Base-by-base conservation (phyloP, 2,329 filamentous ascomycete species). In the Thelonectria olida region DNA sequence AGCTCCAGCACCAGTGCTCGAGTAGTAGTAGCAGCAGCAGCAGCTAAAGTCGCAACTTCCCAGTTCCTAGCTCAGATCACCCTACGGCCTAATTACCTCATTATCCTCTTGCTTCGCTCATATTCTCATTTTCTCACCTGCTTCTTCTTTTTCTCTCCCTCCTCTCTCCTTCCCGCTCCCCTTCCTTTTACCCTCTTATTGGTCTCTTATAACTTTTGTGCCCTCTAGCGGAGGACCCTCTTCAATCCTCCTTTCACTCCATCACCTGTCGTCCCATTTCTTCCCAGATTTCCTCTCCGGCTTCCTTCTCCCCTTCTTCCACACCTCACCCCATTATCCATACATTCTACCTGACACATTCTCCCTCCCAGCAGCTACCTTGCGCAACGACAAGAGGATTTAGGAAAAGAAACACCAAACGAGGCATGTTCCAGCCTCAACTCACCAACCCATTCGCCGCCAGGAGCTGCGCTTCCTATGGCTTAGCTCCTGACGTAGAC, bases 401-500 rank as follows among this genome's bases (percentile, higher is more conserved):
- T 19, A 48, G 28, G 41, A 36, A 19, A 56, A 41, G 23, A 54
- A 55, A 48, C 13, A 36, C 22, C 41, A 31, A 45, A 42, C 50
- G 58, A 71, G 80, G 77, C 75, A 87, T 86, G 84, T 87, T 84
- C 77, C 81, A 85, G 74, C 81, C 84, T 71, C 81, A 85, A 67
- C 78, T 34, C 31, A 34, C 82, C 55, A 82, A 81, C 54, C 79
- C 83, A 56, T 84, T 80, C 65, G 74, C 78, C 66, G 75, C 79
- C 67, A 81, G 79, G 69, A 78, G 74, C 68, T 78, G 77, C 67
- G 64, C 65, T 61, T 69, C 76, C 38, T 81, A 81, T 77, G 80
- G 78, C 68, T 71, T 82, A 69, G 75, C 59, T 58, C 50, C 62
- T 48, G 71, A 62, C 69, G 73, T 64, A 69, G 72, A 57, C 71